These are phyloP conservation scores for Globisporangium emineosum DNA, from an alignment of 352 stramenopile species.

Conservation along the genomic window DNA sequence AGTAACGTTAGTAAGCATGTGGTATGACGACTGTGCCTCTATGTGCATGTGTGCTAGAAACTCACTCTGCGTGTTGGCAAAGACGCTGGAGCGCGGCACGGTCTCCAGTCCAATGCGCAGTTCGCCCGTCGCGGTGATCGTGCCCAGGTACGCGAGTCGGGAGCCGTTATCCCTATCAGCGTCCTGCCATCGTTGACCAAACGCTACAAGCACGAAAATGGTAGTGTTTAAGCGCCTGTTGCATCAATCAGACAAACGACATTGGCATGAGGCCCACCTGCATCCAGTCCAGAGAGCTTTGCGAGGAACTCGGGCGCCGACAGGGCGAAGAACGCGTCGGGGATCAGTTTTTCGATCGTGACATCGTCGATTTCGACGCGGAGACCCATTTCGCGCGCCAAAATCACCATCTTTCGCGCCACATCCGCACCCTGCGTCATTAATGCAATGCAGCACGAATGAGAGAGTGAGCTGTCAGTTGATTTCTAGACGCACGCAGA, in stretches of 20 bases:
- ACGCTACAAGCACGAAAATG: not conserved
- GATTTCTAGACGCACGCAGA: not conserved
- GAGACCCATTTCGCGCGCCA: constrained; percentile 52
- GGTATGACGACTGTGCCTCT: not conserved
- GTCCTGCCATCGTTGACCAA: not conserved
- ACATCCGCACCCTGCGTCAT: constrained; percentile 51
- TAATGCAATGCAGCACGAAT: not conserved
- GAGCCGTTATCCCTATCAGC: constrained; percentile 14
- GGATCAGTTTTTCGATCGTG: constrained; percentile 43
- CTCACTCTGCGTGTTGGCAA: constrained; percentile 32
- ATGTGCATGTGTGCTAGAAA: not conserved
- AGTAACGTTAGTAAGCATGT: not conserved
- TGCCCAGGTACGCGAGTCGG: constrained; percentile 58
- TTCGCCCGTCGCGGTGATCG: constrained; percentile 32
- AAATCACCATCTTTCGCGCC: constrained; percentile 62
- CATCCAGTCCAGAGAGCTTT: constrained; percentile 38
- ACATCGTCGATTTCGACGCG: constrained; percentile 32
- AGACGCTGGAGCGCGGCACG: constrained; percentile 25
- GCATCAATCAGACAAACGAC: no score
- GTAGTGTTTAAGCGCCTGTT: not conserved
- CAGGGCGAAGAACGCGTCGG: constrained; percentile 33
- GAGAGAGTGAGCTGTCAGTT: not conserved
- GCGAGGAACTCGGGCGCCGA: constrained; percentile 54
- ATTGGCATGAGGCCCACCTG: constrained; percentile 7
- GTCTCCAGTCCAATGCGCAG: constrained; percentile 40